Evolutionary conservation across 2,329 filamentous ascomycete genomes (phyloP).

Genomic region (Arachnomyces sp.): DNA sequence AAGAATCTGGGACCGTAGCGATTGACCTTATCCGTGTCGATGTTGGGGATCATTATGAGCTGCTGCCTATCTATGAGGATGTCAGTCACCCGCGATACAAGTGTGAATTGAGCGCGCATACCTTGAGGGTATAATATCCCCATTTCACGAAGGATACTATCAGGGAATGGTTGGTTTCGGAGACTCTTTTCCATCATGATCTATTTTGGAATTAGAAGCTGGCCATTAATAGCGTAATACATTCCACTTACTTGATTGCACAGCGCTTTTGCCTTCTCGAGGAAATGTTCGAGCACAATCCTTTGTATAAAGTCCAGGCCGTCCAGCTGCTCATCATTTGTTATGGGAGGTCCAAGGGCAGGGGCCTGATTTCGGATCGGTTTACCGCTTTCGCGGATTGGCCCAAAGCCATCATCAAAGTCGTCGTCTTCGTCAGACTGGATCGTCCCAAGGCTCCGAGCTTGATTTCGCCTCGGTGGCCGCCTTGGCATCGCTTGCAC

Average conservation of each 20-base stretch:
- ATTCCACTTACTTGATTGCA: conserved; percentile 31
- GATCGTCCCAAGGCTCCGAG: conserved; percentile 15
- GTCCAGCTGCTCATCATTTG: conserved; percentile 33
- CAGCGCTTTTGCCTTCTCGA: conserved; percentile 35
- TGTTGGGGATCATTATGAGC: conserved; percentile 32
- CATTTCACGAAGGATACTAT: conserved; percentile 40
- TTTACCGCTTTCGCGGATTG: conserved; percentile 29
- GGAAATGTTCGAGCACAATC: conserved; percentile 41
- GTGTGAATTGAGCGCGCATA: conserved; percentile 13
- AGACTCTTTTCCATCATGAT: conserved; percentile 37
- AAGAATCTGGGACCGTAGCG: conserved; percentile 37
- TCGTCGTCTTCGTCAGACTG: conserved; percentile 27
- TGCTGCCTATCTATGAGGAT: conserved; percentile 26
- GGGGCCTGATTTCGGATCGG: conserved; percentile 18
- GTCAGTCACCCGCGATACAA: not conserved
- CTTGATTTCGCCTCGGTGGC: conserved; percentile 22
- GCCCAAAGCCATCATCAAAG: conserved; percentile 38
- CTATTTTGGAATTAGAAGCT: conserved; percentile 18
- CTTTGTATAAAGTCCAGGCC: conserved; percentile 35
- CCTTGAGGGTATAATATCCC: conserved; percentile 39
- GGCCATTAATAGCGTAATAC: not conserved
- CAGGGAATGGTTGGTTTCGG: conserved; percentile 39
- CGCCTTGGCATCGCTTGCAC: conserved; percentile 39
- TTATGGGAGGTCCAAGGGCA: conserved; percentile 39
- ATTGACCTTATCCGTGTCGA: conserved; percentile 38